Evolutionary conservation across 2,329 filamentous ascomycete genomes (phyloP), one percentile per base, ranked within the genome.

Genomic region (Botryotinia calthae): DNA sequence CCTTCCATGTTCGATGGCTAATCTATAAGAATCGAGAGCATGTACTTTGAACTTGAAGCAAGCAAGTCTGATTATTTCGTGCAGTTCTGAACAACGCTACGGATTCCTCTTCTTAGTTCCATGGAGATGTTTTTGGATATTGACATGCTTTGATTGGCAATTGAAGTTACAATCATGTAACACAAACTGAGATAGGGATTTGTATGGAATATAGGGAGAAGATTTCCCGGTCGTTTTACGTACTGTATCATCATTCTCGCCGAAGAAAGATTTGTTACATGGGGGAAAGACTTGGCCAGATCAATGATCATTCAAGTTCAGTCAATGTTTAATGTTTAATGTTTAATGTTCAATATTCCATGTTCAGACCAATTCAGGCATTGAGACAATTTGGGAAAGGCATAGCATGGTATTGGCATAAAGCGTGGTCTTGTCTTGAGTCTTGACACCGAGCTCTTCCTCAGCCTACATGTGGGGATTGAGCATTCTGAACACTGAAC

Each of bases 201-300:
- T 54, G 34, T 40, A 40, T 54, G 31, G 18, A n/a, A 66, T 28
- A 51, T 12, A 48, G 31, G 12, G 44, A 34, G 67, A 44, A n/a
- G 37, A n/a, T 67, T 44, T 51, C 70, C 70, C 70, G 70, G 70
- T 61, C 62, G 54, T 72, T 72, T 72, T 72, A 72, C 63, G 70
- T 72, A 68, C 34, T 44, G 22, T 68, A 59, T 67, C 70, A 67
- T 58, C 25, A 72, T 67, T 72, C 67, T 68, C 51, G 70, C 70
- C 70, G 70, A 68, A 31, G 42, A 40, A 67, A n/a, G 28, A 42
- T 54, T 54, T 31, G 25, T 14, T 37, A 64, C 59, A 71, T 54
- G 61, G 69, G 61, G 42, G 42, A 16, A 9, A 25, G n/a, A 28
- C 46, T 62, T 66, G 37, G 59, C 66, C 58, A 54, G 59, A 54